Evolutionary conservation across 192 early-diverging fungal species (phyloP).

Genomic region (Gryganskiella cystojenkinii): DNA sequence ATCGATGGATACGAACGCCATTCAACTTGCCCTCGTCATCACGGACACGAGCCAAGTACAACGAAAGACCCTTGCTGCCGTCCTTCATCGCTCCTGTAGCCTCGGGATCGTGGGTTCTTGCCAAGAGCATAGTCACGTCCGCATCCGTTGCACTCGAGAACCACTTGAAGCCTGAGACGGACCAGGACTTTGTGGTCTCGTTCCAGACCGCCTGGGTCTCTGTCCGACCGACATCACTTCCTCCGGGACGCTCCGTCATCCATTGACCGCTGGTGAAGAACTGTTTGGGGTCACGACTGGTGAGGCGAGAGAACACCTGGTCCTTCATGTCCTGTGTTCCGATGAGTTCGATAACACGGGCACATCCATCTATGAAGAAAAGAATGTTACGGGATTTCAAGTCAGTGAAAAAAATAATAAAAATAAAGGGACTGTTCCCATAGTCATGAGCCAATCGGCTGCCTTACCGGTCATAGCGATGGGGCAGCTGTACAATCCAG

Average conservation of each 20-base stretch:
- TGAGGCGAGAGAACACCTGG: conserved; percentile 54
- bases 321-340: conserved; percentile 65
- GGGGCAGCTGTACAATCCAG: conserved; percentile 73
- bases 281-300: conserved; percentile 67
- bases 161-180: conserved; percentile 76
- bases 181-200: conserved; percentile 58
- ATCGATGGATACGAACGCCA: conserved; percentile 72
- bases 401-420: conserved; percentile 21
- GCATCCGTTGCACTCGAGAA: conserved; percentile 79
- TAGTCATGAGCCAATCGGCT: neutral
- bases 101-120: conserved; percentile 62
- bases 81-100: conserved; percentile 45
- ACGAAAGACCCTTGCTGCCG: conserved; percentile 68
- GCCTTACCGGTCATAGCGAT: conserved; percentile 75
- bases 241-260: conserved; percentile 83
- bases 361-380: conserved; percentile 66
- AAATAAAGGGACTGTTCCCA: neutral
- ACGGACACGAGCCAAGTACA: conserved; percentile 70
- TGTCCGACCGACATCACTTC: conserved; percentile 72
- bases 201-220: conserved; percentile 68
- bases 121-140: conserved; percentile 74
- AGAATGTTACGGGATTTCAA: neutral
- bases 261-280: conserved; percentile 79
- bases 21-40: conserved; percentile 65
- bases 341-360: conserved; percentile 69